Percentiles rank a stretch among this genome's conserved stretches.
phyloP scores from a whole-genome alignment of 2,329 filamentous ascomycete species.

The Colletotrichum trifolii region DNA sequence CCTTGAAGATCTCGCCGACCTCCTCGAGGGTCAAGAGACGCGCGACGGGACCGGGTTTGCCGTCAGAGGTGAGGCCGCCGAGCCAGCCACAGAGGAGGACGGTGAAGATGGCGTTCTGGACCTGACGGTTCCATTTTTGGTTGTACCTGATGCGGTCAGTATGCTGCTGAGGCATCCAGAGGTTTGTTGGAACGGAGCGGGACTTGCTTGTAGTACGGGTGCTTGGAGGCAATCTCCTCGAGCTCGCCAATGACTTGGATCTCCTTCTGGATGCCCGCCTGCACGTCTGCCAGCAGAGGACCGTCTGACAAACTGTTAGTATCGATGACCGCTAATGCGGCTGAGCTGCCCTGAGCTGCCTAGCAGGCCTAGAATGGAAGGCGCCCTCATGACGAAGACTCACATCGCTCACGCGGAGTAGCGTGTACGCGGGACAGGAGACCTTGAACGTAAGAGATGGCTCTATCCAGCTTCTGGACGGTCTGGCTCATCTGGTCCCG shows the following conservation, averaged over 20 bases:
- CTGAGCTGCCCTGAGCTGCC: too few relatives aligned
- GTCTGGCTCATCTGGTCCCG: conserved; percentile 87
- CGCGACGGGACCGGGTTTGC: conserved; percentile 64
- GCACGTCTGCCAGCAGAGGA: conserved; percentile 75
- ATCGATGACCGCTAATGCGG: conserved; percentile 44
- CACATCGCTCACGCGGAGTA: conserved; percentile 73
- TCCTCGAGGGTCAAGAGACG: conserved; percentile 89
- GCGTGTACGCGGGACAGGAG: conserved; percentile 91
- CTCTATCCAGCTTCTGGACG: conserved; percentile 83
- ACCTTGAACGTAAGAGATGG: conserved; percentile 83
- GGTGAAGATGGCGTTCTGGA: conserved; percentile 80
- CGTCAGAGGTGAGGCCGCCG: conserved; percentile 72
- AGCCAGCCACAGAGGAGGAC: conserved; percentile 77
- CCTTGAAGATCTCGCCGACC: conserved; percentile 79
- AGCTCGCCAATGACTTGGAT: conserved; percentile 78
- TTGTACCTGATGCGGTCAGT: conserved; percentile 72
- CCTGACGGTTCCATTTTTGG: conserved; percentile 81
- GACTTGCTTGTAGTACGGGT: conserved; percentile 93
- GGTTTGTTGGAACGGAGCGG: background rate
- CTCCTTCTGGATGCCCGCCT: conserved; percentile 78
- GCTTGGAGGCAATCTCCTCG: conserved; percentile 78
- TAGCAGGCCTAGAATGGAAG: too few relatives aligned
- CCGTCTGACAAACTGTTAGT: conserved; percentile 74
- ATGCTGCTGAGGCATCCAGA: conserved; percentile 15
- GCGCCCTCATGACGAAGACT: conserved; percentile 37